A percentile compares a stretch with the other conserved stretches of the same genome.
Evolutionary conservation across 2,329 filamentous ascomycete species (phyloP).

Genomic region (Akanthomyces uredinophilus): DNA sequence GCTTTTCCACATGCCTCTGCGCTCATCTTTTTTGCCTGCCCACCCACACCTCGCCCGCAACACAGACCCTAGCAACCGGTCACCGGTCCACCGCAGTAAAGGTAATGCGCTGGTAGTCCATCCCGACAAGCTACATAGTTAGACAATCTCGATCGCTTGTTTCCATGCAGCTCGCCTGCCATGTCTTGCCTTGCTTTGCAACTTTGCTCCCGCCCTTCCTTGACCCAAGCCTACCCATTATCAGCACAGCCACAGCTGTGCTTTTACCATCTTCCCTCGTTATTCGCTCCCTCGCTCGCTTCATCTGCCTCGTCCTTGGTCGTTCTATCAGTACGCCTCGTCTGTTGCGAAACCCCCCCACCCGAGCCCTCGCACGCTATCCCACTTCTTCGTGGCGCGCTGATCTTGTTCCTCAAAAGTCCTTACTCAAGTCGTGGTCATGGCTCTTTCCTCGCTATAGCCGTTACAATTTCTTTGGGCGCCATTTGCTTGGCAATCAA

Average conservation of each 20-base stretch:
- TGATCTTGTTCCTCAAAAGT: neutral
- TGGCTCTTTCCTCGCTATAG: neutral
- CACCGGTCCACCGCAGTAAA: neutral
- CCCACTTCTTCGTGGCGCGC: neutral
- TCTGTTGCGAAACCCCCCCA: neutral
- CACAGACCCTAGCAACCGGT: neutral
- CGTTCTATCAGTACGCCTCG: neutral
- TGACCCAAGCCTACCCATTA: neutral
- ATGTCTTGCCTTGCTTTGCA: neutral
- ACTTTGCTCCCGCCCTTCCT: neutral
- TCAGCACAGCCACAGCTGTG: neutral
- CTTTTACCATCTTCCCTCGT: neutral
- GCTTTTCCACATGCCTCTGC: neutral
- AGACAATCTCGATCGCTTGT: slow-evolving; percentile 6
- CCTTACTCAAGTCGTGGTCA: neutral
- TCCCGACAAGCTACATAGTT: slow-evolving; percentile 10
- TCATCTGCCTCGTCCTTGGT: neutral
- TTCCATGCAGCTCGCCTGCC: neutral
- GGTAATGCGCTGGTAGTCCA: neutral
- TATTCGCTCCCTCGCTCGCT: neutral
- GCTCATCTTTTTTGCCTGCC: neutral
- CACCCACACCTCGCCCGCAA: neutral
- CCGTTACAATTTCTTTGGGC: neutral
- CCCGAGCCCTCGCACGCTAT: neutral
- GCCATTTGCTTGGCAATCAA: neutral